Base-by-base conservation (phyloP, 2,329 filamentous ascomycete species). In the Alternaria alternata region DNA sequence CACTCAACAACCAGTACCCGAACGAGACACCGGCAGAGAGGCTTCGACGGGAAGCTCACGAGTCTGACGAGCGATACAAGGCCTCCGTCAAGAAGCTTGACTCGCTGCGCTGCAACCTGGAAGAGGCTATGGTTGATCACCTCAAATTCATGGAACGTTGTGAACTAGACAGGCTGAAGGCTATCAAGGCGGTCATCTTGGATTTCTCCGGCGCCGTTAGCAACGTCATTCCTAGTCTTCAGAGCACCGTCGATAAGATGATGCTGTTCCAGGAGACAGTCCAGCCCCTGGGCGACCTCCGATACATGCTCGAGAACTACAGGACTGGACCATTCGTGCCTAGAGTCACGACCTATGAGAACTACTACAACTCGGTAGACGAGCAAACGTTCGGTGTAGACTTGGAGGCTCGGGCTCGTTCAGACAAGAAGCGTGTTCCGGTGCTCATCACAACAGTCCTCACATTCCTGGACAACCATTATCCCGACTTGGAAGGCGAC, bases 181-280 rank as follows among this genome's bases (percentile, higher is more conserved):
- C 96, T 20, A 95, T 99, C 85, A 98, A 99, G 85, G 94, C 94
- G 24, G 96, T 99, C 53, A 90, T 99, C 63, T 87, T 99, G 43
- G 96, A 99, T 81, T 98, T 99, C 79, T 97, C 94, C 5, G 95
- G 95, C 46, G 93, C 94, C 38, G 92, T 99, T 78, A 94, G 94
- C 84, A 99, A 99, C 74, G 94, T 97, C 71, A 98, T 99, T 64
- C 96, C 95, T 18, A 96, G 92, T 74, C 83, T 99, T 63, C 95
- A 98, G 80, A 94, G 94, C 60, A 93, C 94, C 0, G 93, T 99
- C 24, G 95, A 99, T 81, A 93, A 96, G 76, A 97, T 99, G 94
- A 93, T 99, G 89, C 86, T 99, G 47, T 99, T 96, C 81, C 95
- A 99, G 79, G 95, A 99, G 83, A 98, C 95, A 0, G 92, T 99